Base-by-base conservation (phyloP, 805 yeast genomes). In the Candida lessepsii region DNA sequence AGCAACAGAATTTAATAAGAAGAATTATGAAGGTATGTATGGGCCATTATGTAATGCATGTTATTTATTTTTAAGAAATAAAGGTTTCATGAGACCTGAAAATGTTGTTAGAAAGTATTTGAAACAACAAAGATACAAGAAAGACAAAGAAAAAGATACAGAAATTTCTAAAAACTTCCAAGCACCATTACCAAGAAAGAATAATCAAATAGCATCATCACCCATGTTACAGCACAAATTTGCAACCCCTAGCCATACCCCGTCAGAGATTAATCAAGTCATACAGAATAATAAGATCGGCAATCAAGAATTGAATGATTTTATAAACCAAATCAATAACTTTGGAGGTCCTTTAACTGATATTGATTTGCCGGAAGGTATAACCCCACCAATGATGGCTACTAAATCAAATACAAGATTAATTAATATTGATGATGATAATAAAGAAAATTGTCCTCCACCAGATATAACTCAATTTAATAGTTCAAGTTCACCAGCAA, bases 351-450 rank as follows among this genome's bases (percentile, higher is more conserved):
- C 76, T 4, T 56, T 70, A 39, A 70, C 76, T 10, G 76, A 70
- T 44, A 67, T 70, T 9, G 76, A 70, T 45, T 48, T 70, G 29
- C 73, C 73, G 5, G 38, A 41, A 32, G 68, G 67, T 4, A 52
- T 53, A 4, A 67, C 72, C 5, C 75, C 71, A 37, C 73, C 72
- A 46, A 71, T 61, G 75, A 65, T 65, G 58, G 81, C 81, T n/a
- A 73, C 75, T 4, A 76, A 76, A 50, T 57, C 73, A 29, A 76
- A 75, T 48, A 76, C 81, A 3, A 65, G 80, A 29, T 67, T 76
- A 16, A 76, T 76, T 33, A 75, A 73, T 44, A 45, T 76, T n/a
- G 75, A 71, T 41, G 77, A 69, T 13, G 50, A 48, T 37, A 51
- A 54, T 14, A 64, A 62, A 39, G 57, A 61, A 47, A 55, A 56